Percentiles rank a stretch among this genome's conserved stretches.
Evolutionary conservation across 192 early-diverging fungal species (phyloP).

Genomic region (Coemansia sp.): DNA sequence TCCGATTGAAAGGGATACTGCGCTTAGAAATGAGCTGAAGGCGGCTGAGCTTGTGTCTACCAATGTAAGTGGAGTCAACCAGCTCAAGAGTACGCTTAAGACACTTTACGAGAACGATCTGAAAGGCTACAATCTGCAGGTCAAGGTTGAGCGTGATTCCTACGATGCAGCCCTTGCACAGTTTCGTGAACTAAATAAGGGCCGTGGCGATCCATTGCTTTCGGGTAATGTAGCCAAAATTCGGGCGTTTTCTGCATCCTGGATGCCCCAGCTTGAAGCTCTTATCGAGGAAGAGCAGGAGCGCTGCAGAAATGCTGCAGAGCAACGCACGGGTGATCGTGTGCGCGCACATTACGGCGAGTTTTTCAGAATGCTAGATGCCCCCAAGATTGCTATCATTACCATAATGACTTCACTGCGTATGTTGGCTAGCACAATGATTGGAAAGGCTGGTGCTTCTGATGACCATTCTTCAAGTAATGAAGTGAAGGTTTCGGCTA

Average conservation of each 20-base stretch:
- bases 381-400: slow-evolving; percentile 78
- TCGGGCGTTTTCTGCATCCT: slow-evolving; percentile 64
- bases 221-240: slow-evolving; percentile 57
- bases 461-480: neutral
- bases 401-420: slow-evolving; percentile 81
- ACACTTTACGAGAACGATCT: slow-evolving; percentile 59
- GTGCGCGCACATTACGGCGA: slow-evolving; percentile 31
- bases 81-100: slow-evolving; percentile 71
- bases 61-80: slow-evolving; percentile 70
- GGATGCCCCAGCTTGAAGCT: slow-evolving; percentile 72
- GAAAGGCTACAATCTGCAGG: slow-evolving; percentile 70
- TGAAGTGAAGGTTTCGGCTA: slow-evolving; percentile 57
- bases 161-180: slow-evolving; percentile 73
- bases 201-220: slow-evolving; percentile 60
- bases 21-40: slow-evolving; percentile 8
- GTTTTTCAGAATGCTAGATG: slow-evolving; percentile 45
- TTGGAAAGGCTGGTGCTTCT: slow-evolving; percentile 50
- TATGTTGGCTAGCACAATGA: slow-evolving; percentile 39
- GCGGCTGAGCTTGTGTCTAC: slow-evolving; percentile 45
- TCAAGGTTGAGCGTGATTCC: slow-evolving; percentile 79
- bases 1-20: neutral
- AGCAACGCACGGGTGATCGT: slow-evolving; percentile 20
- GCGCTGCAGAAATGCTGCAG: slow-evolving; percentile 33
- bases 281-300: slow-evolving; percentile 71
- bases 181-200: slow-evolving; percentile 58